phyloP scores from a whole-genome alignment of 108 stramenopile species.

The Pseudonitzschia multistriata region DNA sequence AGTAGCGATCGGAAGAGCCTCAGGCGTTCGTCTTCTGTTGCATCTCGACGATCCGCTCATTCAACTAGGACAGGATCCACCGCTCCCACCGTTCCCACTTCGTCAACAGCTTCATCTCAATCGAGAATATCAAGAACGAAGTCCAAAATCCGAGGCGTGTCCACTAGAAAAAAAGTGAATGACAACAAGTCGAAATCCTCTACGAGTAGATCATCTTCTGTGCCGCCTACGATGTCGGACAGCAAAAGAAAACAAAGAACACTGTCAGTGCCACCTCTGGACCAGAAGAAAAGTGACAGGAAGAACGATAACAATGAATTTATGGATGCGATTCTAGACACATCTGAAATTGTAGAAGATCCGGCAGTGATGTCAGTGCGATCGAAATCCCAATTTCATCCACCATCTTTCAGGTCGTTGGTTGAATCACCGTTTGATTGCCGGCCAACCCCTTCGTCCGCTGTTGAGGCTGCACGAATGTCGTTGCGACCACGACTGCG shows the following conservation, averaged over 20 bases:
- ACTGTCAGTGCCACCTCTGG: conserved; percentile 9
- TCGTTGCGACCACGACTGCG: conserved; percentile 11
- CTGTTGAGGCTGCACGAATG: conserved; percentile 10
- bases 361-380: background rate
- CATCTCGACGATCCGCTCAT: background rate
- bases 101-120: background rate
- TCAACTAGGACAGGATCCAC: conserved; percentile 2
- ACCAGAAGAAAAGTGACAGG: background rate
- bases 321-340: conserved; percentile 4
- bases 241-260: conserved; percentile 10
- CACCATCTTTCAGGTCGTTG: background rate
- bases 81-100: background rate
- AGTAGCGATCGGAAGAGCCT: conserved; percentile 4
- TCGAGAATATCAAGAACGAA: background rate
- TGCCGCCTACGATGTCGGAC: background rate
- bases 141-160: background rate
- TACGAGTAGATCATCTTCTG: conserved; percentile 3
- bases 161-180: background rate
- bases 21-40: conserved; percentile 9
- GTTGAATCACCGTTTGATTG: background rate
- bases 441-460: conserved; percentile 2
- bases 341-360: background rate
- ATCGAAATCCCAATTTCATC: background rate
- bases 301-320: conserved; percentile 4
- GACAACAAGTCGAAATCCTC: background rate